phyloP scores from a whole-genome alignment of 2,329 filamentous ascomycete genomes.

The Colletotrichum sp. region DNA sequence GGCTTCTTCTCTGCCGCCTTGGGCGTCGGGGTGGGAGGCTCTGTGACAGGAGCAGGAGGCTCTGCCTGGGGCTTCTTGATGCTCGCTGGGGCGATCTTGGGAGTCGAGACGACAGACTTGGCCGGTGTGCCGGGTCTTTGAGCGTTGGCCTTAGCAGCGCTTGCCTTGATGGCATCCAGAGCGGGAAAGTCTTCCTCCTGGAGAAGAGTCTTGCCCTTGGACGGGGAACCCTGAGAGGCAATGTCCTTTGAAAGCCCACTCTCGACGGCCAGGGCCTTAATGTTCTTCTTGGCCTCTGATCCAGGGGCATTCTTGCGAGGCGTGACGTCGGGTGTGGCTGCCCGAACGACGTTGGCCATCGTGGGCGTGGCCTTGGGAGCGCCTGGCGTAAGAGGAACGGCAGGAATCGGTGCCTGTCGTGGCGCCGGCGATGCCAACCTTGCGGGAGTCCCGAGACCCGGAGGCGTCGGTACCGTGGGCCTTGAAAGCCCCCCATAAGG shows the following conservation, averaged over 20 bases:
- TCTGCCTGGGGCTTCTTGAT: slow-evolving; percentile 36
- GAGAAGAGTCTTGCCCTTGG: slow-evolving; percentile 35
- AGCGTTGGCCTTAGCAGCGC: slow-evolving; percentile 42
- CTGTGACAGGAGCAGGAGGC: background rate
- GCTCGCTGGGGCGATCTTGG: slow-evolving; percentile 37
- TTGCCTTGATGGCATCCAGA: slow-evolving; percentile 51
- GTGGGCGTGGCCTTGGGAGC: slow-evolving; percentile 27
- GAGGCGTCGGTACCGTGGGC: slow-evolving; percentile 25
- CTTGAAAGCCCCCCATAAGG: background rate
- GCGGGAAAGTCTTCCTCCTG: slow-evolving; percentile 70
- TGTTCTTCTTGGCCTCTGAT: slow-evolving; percentile 44
- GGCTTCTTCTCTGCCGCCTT: slow-evolving; percentile 42
- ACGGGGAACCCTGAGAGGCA: slow-evolving; percentile 39
- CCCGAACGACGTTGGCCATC: slow-evolving; percentile 16
- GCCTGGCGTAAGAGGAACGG: slow-evolving; percentile 11
- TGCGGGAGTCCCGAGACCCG: slow-evolving; percentile 48
- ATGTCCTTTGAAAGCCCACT: slow-evolving; percentile 54
- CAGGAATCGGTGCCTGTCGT: slow-evolving; percentile 19
- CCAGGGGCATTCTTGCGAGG: slow-evolving; percentile 33
- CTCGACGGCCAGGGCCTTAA: slow-evolving; percentile 50
- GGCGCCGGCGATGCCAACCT: slow-evolving; percentile 39
- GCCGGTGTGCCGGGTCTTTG: slow-evolving; percentile 33
- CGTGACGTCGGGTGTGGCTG: slow-evolving; percentile 37
- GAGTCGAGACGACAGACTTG: slow-evolving; percentile 38
- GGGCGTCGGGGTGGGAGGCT: slow-evolving; percentile 13